Conservation (phyloP, 345 rosid genomes). For the Dovyalis caffra region DNA sequence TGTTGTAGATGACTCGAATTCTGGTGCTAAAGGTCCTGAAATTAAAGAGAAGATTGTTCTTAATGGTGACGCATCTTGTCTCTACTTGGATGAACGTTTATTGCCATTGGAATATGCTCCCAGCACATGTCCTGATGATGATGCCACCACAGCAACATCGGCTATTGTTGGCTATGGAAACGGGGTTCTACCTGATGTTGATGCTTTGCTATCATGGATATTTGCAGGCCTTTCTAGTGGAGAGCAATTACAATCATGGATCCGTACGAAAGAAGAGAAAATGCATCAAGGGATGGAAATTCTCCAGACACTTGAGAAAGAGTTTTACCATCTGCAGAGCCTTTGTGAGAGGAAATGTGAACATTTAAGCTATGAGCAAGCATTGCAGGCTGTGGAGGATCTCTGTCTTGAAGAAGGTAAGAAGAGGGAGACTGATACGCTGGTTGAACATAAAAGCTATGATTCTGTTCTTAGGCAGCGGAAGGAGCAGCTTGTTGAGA, state of each 20-base stretch:
- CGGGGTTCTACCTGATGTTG: conserved; percentile 37
- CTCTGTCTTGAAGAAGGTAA: conserved; percentile 81
- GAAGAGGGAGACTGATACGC: conserved; percentile 63
- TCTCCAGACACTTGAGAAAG: conserved; percentile 77
- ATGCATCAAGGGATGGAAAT: conserved; percentile 68
- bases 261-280: conserved; percentile 65
- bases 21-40: conserved; percentile 33
- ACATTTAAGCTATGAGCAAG: conserved; percentile 76
- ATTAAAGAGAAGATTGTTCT: conserved; percentile 64
- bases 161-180: conserved; percentile 32
- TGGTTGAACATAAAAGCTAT: conserved; percentile 53
- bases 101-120: conserved; percentile 38
- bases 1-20: conserved; percentile 43
- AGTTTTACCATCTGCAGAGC: conserved; percentile 66
- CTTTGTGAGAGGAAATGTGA: conserved; percentile 81
- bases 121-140: conserved; percentile 21
- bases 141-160: conserved; percentile 30
- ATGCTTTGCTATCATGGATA: conserved; percentile 77
- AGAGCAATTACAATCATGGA: conserved; percentile 70
- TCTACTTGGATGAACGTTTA: conserved; percentile 57
- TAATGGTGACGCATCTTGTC: conserved; percentile 55
- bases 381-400: conserved; percentile 78
- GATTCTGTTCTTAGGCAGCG: conserved; percentile 65
- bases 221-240: conserved; percentile 70
- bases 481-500: conserved; percentile 58